phyloP scores from a whole-genome alignment of 495 filamentous ascomycete species.

The Neurospora intermedia region DNA sequence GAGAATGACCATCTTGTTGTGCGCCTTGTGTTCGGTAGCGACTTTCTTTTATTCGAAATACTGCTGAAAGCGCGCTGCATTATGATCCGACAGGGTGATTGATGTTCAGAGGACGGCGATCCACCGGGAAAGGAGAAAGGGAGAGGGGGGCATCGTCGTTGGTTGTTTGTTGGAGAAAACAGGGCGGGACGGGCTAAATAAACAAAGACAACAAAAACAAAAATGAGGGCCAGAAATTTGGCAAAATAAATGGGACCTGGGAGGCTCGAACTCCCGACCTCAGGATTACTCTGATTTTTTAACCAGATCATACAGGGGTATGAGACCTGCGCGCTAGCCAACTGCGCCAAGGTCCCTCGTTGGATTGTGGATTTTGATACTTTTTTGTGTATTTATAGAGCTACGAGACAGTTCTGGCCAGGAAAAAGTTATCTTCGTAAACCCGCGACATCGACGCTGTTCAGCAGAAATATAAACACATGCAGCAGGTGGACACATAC shows the following conservation, averaged over 20 bases:
- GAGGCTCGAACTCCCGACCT: conserved; percentile 16
- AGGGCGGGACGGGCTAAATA: neutral
- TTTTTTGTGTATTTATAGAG: no score
- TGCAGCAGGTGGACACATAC: neutral
- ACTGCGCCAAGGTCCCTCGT: conserved; percentile 8
- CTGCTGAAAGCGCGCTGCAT: neutral
- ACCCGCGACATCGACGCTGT: no score
- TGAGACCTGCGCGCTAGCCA: conserved; percentile 14
- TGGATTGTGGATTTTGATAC: neutral
- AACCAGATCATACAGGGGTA: conserved; percentile 9
- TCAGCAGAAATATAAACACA: no score
- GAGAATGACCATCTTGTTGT: neutral
- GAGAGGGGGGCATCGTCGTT: neutral
- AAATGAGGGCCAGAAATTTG: neutral
- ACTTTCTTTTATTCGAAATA: neutral
- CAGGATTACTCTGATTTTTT: conserved; percentile 10
- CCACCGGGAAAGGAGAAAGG: neutral
- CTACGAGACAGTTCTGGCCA: neutral
- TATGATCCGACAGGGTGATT: neutral
- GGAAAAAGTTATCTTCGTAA: neutral
- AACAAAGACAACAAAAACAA: neutral
- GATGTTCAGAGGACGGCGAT: neutral
- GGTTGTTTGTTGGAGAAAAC: neutral
- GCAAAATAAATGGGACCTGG: conserved; percentile 9
- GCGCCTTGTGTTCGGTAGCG: neutral